Percentiles rank a stretch among this genome's conserved stretches.
phyloP scores from a whole-genome alignment of 2,329 filamentous ascomycete species.

The Paradendryphiella salina region DNA sequence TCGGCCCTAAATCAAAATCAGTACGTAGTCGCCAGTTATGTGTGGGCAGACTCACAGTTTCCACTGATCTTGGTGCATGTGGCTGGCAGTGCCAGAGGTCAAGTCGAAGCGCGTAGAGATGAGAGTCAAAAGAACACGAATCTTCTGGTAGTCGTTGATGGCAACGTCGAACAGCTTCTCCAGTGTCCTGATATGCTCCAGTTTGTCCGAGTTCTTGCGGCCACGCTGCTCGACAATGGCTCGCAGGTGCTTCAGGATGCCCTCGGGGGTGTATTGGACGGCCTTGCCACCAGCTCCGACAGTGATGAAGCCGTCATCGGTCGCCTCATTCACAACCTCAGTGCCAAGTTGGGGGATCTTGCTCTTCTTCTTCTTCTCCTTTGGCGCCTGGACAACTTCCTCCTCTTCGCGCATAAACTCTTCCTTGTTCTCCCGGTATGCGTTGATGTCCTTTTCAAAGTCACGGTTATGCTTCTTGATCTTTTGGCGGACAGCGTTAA shows the following conservation, averaged over 20 bases:
- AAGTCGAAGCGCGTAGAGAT: constrained; percentile 95
- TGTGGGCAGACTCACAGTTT: constrained; percentile 62
- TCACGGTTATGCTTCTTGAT: constrained; percentile 99
- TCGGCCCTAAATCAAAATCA: constrained; percentile 61
- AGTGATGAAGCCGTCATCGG: constrained; percentile 85
- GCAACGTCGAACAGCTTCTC: constrained; percentile 93
- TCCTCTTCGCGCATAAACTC: constrained; percentile 84
- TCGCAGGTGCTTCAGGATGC: constrained; percentile 95
- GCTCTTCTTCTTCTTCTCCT: constrained; percentile 47
- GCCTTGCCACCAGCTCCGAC: constrained; percentile 88
- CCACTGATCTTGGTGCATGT: constrained; percentile 97
- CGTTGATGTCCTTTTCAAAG: constrained; percentile 82
- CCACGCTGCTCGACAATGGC: constrained; percentile 93
- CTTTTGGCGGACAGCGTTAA: constrained; percentile 97
- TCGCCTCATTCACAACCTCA: constrained; percentile 58
- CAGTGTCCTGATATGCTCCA: constrained; percentile 96
- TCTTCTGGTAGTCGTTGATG: constrained; percentile 86
- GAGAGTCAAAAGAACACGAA: constrained; percentile 86
- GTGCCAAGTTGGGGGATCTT: constrained; percentile 57
- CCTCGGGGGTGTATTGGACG: constrained; percentile 91
- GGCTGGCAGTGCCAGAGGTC: constrained; percentile 73
- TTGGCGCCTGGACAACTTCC: constrained; percentile 68
- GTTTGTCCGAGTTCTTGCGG: constrained; percentile 96
- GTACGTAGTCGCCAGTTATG: neutral
- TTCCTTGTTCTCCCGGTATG: constrained; percentile 83